Base-by-base conservation (phyloP, 23 red algal species). In the Cyanidiococcus yangmingshanensis region DNA sequence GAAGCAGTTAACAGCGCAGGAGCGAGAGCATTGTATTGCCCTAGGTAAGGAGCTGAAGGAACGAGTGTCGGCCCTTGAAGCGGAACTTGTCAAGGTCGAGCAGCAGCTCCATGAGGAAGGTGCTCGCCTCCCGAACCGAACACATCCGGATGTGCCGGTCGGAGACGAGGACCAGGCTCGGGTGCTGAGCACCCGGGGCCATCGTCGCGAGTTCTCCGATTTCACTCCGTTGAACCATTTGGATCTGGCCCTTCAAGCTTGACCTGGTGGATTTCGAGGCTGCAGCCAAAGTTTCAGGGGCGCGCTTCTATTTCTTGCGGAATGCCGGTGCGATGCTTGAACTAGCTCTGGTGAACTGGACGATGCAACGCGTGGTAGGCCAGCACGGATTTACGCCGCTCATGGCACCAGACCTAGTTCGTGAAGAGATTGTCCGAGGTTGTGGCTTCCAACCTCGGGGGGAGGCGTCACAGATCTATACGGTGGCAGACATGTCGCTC, bases 371-470 rank as follows among this genome's bases (percentile, higher is more conserved):
- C 26, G 16, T 71, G 7, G 85, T 78, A 1, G 51, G 58, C 18
- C 39, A 78, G 80, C 76, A 87, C 76, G 88, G 88, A 17, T 98
- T 90, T 68, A 91, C 79, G 15, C 84, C 84, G n/a, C 86, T 98
- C 84, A 88, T 85, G 15, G 89, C 94, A 40, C 94, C 94, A 0
- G 94, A 98, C 50, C 79, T 98, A 37, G 94, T 85, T 33, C 76
- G 88, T 41, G 87, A 90, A 68, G 84, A 83, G 57, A 78, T 91
- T 36, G 94, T 98, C 24, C 58, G 75, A 39, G 94, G 82, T 45
- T 98, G 94, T 74, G 94, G 94, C 1, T 98, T 98, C 58, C 37
- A 83, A 25, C 94, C 94, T 38, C 85, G 94, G 26, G 94, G 94
- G 7, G 88, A 91, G 57, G 79, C 85, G 29, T 90, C 85, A 26